phyloP scores from a whole-genome alignment of 768 basidiomycete species.

The Gymnopilus dilepis region DNA sequence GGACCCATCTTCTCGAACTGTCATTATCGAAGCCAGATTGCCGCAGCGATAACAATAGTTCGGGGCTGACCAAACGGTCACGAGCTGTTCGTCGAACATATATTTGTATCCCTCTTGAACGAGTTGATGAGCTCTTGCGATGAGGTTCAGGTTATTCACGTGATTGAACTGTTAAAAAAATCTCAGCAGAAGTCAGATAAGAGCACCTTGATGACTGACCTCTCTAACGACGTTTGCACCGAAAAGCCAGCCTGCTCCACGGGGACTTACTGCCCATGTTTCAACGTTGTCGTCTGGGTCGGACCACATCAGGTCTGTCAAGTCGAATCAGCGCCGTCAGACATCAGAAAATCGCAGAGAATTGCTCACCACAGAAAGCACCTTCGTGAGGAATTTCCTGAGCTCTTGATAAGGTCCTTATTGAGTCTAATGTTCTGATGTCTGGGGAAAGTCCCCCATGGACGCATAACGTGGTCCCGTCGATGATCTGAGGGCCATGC shows the following conservation, averaged over 20 bases:
- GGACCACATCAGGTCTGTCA: conserved; percentile 96
- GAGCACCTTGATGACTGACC: conserved; percentile 43
- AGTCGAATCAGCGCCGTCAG: background rate
- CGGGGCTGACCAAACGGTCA: conserved; percentile 93
- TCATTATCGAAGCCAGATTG: conserved; percentile 91
- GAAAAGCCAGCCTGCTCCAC: conserved; percentile 96
- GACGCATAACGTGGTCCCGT: conserved; percentile 90
- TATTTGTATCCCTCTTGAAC: conserved; percentile 97
- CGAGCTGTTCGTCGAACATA: conserved; percentile 93
- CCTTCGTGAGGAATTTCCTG: conserved; percentile 99
- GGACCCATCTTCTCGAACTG: conserved; percentile 70
- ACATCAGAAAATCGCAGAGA: conserved; percentile 96
- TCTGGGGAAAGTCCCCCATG: conserved; percentile 97
- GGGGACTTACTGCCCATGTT: conserved; percentile 95
- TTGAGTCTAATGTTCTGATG: conserved; percentile 93
- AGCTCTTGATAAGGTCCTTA: conserved; percentile 90
- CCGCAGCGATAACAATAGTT: conserved; percentile 75
- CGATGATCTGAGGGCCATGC: conserved; percentile 84
- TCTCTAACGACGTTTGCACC: conserved; percentile 86
- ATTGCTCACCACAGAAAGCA: conserved; percentile 98
- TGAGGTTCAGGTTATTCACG: conserved; percentile 83
- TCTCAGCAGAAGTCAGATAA: background rate
- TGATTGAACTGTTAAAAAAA: conserved; percentile 76
- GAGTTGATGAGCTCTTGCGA: conserved; percentile 95
- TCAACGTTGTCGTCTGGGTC: conserved; percentile 90